Conservation (phyloP, 441 rosid species). For the Pelargonium myrrhifolium region DNA sequence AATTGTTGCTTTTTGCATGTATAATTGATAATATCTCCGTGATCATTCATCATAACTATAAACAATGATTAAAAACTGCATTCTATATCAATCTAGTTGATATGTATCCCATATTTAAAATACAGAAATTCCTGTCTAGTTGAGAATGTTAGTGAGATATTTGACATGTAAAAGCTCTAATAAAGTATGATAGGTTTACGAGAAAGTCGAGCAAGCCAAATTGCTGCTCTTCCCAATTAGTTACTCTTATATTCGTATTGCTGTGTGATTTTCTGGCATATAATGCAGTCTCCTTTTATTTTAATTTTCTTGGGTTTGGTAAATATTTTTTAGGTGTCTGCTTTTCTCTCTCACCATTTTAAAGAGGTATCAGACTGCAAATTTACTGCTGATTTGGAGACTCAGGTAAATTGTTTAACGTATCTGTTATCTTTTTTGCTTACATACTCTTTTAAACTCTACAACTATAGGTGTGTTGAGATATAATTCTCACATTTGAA, state of each 20-base stretch:
- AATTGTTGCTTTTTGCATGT: neutral
- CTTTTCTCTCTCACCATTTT: slow-evolving; percentile 86
- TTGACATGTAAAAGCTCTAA: neutral
- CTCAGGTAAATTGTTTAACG: slow-evolving; percentile 52
- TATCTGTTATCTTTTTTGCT: neutral
- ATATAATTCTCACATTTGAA: neutral
- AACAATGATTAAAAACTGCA: neutral
- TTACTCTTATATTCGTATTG: neutral
- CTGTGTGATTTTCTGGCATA: slow-evolving; percentile 8
- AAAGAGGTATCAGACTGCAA: slow-evolving; percentile 92
- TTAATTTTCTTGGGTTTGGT: slow-evolving; percentile 14
- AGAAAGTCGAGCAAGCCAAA: neutral
- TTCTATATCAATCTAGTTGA: neutral
- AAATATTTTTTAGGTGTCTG: slow-evolving; percentile 58
- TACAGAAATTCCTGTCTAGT: neutral
- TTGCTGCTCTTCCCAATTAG: neutral
- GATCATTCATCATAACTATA: neutral
- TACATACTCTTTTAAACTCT: no score
- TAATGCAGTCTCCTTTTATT: slow-evolving; percentile 6
- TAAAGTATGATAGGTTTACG: neutral
- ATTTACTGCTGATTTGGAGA: slow-evolving; percentile 98
- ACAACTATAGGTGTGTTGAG: neutral
- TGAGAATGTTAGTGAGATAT: neutral
- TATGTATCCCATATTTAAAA: neutral
- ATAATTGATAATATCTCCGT: neutral